Conservation (phyloP, 2,329 filamentous ascomycete species). For the Penicillium sp. region DNA sequence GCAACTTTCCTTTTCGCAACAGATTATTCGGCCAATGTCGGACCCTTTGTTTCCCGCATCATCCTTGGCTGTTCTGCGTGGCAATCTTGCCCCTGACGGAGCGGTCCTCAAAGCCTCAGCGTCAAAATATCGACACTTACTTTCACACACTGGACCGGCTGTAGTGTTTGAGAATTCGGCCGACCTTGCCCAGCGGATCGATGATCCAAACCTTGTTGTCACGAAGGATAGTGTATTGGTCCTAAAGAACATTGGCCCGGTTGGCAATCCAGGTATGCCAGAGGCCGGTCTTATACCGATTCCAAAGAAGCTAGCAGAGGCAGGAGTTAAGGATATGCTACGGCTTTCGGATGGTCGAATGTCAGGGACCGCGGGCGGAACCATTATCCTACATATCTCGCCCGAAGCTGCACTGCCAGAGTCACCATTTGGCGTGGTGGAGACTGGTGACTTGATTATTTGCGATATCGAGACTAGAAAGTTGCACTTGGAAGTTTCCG, state of each 20-base stretch:
- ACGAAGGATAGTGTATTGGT: constrained; percentile 49
- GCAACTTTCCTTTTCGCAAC: constrained; percentile 41
- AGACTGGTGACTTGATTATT: constrained; percentile 50
- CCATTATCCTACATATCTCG: constrained; percentile 55
- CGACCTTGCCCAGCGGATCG: constrained; percentile 49
- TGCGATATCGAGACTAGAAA: constrained; percentile 47
- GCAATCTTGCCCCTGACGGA: constrained; percentile 52
- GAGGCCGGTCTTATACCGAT: constrained; percentile 55
- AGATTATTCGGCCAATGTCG: constrained; percentile 47
- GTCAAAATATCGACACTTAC: constrained; percentile 48
- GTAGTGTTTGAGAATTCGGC: constrained; percentile 51
- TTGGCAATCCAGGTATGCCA: constrained; percentile 55
- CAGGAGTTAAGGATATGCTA: constrained; percentile 55
- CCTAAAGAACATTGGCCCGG: constrained; percentile 51
- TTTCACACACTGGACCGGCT: constrained; percentile 47
- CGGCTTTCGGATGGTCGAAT: constrained; percentile 56
- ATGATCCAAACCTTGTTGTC: constrained; percentile 47
- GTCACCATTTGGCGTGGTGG: constrained; percentile 50
- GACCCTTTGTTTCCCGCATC: constrained; percentile 49
- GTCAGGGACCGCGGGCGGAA: constrained; percentile 57
- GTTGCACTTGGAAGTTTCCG: constrained; percentile 44
- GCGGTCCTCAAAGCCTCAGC: constrained; percentile 54
- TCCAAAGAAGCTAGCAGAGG: constrained; percentile 48
- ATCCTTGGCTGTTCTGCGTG: constrained; percentile 48
- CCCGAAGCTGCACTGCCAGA: constrained; percentile 52